Percentiles rank a stretch among this genome's conserved stretches.
phyloP scores from a whole-genome alignment of 1,284 basidiomycete species.

The Ceratobasidium sp. region DNA sequence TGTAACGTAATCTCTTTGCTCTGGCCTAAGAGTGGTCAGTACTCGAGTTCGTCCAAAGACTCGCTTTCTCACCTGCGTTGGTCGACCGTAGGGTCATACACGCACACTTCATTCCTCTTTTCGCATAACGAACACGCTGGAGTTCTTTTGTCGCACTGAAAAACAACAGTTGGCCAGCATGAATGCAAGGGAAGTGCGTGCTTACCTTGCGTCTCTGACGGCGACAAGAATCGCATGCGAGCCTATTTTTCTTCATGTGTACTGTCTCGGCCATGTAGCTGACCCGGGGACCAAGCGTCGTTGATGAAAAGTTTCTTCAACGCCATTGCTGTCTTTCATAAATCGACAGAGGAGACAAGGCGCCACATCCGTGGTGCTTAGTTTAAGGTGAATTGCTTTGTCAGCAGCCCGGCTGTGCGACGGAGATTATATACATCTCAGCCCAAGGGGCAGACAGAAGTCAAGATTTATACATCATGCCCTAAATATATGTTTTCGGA shows the following conservation, averaged over 20 bases:
- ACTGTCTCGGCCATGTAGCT: constrained; percentile 9
- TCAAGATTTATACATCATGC: too few species aligned
- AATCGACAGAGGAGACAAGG: too few species aligned
- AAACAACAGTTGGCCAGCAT: constrained; percentile 6
- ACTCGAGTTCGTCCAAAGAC: neutral
- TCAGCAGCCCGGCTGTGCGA: too few species aligned
- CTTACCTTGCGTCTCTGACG: constrained; percentile 28
- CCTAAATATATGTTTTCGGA: too few species aligned
- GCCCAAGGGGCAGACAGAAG: too few species aligned
- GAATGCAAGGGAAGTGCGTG: too few species aligned
- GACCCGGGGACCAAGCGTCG: too few species aligned
- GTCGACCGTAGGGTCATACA: constrained; percentile 24
- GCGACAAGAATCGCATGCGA: constrained; percentile 34
- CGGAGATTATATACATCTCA: too few species aligned
- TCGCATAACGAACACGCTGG: constrained; percentile 36
- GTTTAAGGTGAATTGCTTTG: too few species aligned
- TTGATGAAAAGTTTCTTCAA: too few species aligned
- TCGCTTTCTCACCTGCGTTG: constrained; percentile 25
- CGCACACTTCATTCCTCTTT: constrained; percentile 18
- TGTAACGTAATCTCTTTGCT: constrained; percentile 35
- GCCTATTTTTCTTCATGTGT: constrained; percentile 11
- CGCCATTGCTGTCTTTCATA: too few species aligned
- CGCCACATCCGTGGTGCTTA: too few species aligned
- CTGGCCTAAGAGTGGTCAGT: constrained; percentile 5
- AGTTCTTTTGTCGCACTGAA: constrained; percentile 26